These are phyloP conservation scores for Vitis amurensis DNA, from an alignment of 164 flowering plant genomes.

Conservation along the genomic window DNA sequence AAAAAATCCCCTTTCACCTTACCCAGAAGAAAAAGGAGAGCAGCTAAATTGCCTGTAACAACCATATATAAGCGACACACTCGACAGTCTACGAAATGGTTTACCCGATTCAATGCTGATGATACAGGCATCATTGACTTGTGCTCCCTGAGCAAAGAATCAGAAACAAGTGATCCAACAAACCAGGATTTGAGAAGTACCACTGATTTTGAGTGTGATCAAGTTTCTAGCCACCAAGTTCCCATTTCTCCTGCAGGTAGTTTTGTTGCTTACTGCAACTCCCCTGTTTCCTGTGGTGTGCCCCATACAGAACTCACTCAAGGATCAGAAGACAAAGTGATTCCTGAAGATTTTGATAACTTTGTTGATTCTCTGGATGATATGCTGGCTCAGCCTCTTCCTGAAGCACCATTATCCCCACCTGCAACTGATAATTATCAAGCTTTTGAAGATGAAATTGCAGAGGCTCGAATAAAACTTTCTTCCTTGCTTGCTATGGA, in stretches of 20 bases:
- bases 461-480: constrained; percentile 17
- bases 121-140: neutral
- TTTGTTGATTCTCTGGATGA: constrained; percentile 20
- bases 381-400: constrained; percentile 10
- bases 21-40: constrained; percentile 1
- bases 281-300: too few relatives aligned
- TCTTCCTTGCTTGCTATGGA: constrained; percentile 22
- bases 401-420: neutral
- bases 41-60: neutral
- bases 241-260: neutral
- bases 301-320: neutral
- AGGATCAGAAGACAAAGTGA: neutral
- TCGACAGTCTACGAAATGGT: constrained; percentile 5
- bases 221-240: neutral
- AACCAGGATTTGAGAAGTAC: neutral
- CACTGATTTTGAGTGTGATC: neutral
- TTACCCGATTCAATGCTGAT: neutral
- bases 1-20: neutral
- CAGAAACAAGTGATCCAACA: constrained; percentile 1
- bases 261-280: neutral
- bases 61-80: constrained; percentile 5
- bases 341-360: constrained; percentile 14
- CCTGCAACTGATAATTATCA: neutral
- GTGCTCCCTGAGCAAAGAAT: neutral
- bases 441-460: constrained; percentile 11